These are phyloP conservation scores for Saccharomycopsis fermentans DNA, from an alignment of 805 yeast genomes.

Conservation along the genomic window DNA sequence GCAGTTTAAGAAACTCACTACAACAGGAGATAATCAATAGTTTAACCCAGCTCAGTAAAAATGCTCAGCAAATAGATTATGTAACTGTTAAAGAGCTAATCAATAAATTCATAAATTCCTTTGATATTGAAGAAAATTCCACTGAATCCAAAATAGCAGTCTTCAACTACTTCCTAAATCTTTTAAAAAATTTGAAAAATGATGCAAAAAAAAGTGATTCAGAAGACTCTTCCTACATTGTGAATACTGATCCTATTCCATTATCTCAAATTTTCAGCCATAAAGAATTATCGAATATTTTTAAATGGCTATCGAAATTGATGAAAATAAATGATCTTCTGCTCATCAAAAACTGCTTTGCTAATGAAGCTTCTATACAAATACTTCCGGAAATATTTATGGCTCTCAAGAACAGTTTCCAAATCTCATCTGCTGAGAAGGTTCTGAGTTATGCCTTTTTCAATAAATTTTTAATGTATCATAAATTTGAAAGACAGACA, in stretches of 20 bases:
- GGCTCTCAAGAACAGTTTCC: background rate
- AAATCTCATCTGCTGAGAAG: background rate
- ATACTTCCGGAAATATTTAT: conserved; percentile 3
- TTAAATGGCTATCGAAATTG: background rate
- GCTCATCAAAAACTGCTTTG: background rate
- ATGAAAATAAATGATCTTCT: background rate
- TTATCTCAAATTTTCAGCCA: conserved; percentile 4
- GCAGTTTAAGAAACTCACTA: background rate
- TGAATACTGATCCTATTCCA: background rate
- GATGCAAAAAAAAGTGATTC: background rate
- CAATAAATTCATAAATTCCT: background rate
- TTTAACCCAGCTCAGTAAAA: conserved; percentile 1
- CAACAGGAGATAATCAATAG: conserved; percentile 7
- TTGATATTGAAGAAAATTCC: background rate
- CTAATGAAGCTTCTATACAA: background rate
- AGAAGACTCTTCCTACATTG: background rate
- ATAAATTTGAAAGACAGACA: conserved; percentile 2
- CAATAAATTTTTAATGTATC: conserved; percentile 1
- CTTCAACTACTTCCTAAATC: background rate
- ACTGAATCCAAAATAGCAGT: background rate
- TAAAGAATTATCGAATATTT: background rate
- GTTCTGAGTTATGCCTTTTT: background rate
- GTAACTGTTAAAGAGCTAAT: background rate
- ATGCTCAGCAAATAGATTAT: background rate
- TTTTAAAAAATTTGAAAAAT: background rate